A percentile compares a stretch with the other conserved stretches of the same genome.
Evolutionary conservation across 2,329 filamentous ascomycete species (phyloP).

Genomic region (Fusarium caatingaense): DNA sequence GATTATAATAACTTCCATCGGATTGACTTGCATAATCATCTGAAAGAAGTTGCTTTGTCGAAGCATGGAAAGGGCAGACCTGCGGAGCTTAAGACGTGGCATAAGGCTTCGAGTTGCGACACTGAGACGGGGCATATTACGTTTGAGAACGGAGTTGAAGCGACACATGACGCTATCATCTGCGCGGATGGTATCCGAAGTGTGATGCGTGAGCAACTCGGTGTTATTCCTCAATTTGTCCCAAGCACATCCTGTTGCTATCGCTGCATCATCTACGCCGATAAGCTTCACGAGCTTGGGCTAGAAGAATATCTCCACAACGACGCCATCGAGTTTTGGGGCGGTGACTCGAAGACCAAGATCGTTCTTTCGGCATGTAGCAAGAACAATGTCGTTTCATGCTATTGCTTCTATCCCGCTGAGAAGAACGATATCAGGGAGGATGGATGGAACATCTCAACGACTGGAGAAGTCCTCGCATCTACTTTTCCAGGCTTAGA

Average conservation of each 20-base stretch:
- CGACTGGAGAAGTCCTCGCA: slow-evolving; percentile 64
- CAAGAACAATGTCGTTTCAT: slow-evolving; percentile 67
- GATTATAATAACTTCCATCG: slow-evolving; percentile 26
- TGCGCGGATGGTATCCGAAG: slow-evolving; percentile 19
- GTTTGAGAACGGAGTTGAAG: slow-evolving; percentile 6
- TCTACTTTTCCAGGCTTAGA: slow-evolving; percentile 68
- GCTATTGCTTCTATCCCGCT: slow-evolving; percentile 74
- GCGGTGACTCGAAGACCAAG: slow-evolving; percentile 67
- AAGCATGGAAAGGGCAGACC: neutral
- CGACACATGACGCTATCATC: slow-evolving; percentile 17
- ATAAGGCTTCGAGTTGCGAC: slow-evolving; percentile 4
- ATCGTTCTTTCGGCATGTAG: slow-evolving; percentile 74
- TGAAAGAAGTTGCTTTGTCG: slow-evolving; percentile 7
- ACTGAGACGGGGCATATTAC: slow-evolving; percentile 2
- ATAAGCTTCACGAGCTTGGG: slow-evolving; percentile 4
- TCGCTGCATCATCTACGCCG: slow-evolving; percentile 16
- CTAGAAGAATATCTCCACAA: slow-evolving; percentile 20
- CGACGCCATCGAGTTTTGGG: slow-evolving; percentile 72
- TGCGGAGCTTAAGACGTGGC: slow-evolving; percentile 10
- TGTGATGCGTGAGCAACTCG: slow-evolving; percentile 12
- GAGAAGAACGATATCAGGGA: slow-evolving; percentile 66
- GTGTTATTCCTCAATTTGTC: neutral
- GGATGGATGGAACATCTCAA: slow-evolving; percentile 65
- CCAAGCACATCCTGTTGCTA: slow-evolving; percentile 23
- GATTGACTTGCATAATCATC: slow-evolving; percentile 16